Conservation (phyloP, 1,284 basidiomycete species). For the Mycosarcoma maydis region DNA sequence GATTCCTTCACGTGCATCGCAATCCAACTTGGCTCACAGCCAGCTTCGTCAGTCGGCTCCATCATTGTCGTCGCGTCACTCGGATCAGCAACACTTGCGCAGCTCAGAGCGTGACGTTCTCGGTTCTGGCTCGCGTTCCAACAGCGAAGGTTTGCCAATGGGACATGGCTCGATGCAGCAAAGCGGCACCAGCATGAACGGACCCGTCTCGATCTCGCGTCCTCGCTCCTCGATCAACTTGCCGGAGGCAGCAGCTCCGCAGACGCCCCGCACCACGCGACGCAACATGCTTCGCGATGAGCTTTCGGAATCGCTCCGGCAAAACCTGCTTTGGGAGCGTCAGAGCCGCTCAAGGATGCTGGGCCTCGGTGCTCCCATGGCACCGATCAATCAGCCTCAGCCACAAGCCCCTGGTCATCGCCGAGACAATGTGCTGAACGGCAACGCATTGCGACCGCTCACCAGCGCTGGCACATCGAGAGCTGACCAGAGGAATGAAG, state of each 20-base stretch:
- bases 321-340: slow-evolving; percentile 85
- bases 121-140: slow-evolving; percentile 42
- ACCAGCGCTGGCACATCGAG: slow-evolving; percentile 39
- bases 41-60: slow-evolving; percentile 36
- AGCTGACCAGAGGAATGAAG: slow-evolving; percentile 12
- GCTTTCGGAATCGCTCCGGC: slow-evolving; percentile 82
- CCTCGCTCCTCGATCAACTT: slow-evolving; percentile 43
- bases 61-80: slow-evolving; percentile 35
- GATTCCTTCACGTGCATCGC: slow-evolving; percentile 34
- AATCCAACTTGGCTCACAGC: slow-evolving; percentile 25
- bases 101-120: slow-evolving; percentile 20
- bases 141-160: slow-evolving; percentile 40
- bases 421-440: slow-evolving; percentile 52
- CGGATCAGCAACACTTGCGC: slow-evolving; percentile 28
- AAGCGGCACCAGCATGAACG: slow-evolving; percentile 11
- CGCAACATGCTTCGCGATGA: slow-evolving; percentile 84
- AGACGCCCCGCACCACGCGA: slow-evolving; percentile 84
- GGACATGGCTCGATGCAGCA: slow-evolving; percentile 18
- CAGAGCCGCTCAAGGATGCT: slow-evolving; percentile 63
- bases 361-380: slow-evolving; percentile 54
- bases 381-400: slow-evolving; percentile 16
- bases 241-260: slow-evolving; percentile 71
- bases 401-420: slow-evolving; percentile 7
- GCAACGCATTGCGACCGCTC: slow-evolving; percentile 51
- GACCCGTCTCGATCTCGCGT: slow-evolving; percentile 36